Evolutionary conservation across 106 monocot species (phyloP), one percentile per base, ranked within the genome.

Genomic region (Chionographis japonica): DNA sequence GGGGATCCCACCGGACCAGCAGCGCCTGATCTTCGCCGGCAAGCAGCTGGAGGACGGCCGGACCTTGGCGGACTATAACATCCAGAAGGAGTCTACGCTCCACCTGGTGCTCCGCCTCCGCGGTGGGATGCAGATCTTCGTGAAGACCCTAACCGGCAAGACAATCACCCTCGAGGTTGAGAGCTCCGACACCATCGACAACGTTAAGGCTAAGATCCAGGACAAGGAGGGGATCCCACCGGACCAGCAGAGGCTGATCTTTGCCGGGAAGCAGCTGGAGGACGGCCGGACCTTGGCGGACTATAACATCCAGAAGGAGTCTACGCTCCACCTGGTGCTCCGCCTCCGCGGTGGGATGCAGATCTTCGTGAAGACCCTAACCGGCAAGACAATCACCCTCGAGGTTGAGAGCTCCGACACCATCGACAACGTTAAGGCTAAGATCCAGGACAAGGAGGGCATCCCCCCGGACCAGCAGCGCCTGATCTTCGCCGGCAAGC

Each of bases 361-460:
- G 68, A 88, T 90, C 51, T 90, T 90, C 42, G 90, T 85, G 0
- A 85, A 85, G 83, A 85, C 90, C 46, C 75, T 90, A 5, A 90
- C 90, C 0, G 90, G 90, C 6, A 90, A 90, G 74, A 90, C 84
- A 0, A 84, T 84, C 56, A 87, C 87, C 53, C 52, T 87, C 0
- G 87, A 87, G 77, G 87, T 87, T 0, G 87, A 87, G 80, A 69
- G 68, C 3, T 87, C 84, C 0, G 84, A 84, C 62, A 84, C 84
- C 6, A 77, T 84, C 15, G 84, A 84, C 64, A 84, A 84, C n/a
- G 84, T 84, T 0, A 84, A 84, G 69, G 79, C 84, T 0, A 85
- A 85, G 52, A 86, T 82, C 27, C 81, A 82, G 81, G 86, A 86
- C 20, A 82, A 82, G 74, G 88, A 88, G 58, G 87, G 87, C 12